Conservation (phyloP, 2,329 filamentous ascomycete species). For the Aspergillus fischeri region DNA sequence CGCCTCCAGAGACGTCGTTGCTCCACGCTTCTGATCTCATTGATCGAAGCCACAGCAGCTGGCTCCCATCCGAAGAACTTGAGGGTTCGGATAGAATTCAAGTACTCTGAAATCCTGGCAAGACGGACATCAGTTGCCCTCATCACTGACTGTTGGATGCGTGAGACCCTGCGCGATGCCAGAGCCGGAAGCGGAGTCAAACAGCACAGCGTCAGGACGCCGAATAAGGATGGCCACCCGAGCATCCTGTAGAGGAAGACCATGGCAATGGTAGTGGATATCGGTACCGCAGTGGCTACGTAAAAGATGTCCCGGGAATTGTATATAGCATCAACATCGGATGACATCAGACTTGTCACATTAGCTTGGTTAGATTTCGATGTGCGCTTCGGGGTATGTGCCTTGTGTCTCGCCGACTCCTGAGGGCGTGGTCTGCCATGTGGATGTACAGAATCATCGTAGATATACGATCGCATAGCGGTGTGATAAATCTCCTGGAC, state of each 20-base stretch:
- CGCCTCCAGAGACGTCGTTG: constrained; percentile 54
- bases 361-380: constrained; percentile 46
- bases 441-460: constrained; percentile 38
- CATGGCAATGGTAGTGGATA: constrained; percentile 47
- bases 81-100: constrained; percentile 55
- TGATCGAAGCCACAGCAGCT: constrained; percentile 50
- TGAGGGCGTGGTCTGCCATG: neutral
- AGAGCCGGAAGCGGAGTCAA: constrained; percentile 50
- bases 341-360: constrained; percentile 56
- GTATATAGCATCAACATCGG: constrained; percentile 55
- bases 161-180: constrained; percentile 49
- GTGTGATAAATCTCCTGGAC: constrained; percentile 57
- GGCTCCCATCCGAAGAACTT: constrained; percentile 61
- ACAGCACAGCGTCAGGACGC: constrained; percentile 46
- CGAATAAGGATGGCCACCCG: constrained; percentile 54
- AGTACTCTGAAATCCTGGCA: constrained; percentile 56
- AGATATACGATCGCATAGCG: constrained; percentile 52
- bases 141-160: constrained; percentile 50
- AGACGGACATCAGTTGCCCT: constrained; percentile 55
- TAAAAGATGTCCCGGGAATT: constrained; percentile 51
- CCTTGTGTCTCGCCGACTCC: constrained; percentile 9
- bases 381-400: constrained; percentile 18
- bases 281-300: constrained; percentile 44
- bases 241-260: constrained; percentile 54
- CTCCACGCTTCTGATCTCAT: constrained; percentile 48